phyloP scores from a whole-genome alignment of 768 basidiomycete genomes.

The Mycena sanguinolenta region DNA sequence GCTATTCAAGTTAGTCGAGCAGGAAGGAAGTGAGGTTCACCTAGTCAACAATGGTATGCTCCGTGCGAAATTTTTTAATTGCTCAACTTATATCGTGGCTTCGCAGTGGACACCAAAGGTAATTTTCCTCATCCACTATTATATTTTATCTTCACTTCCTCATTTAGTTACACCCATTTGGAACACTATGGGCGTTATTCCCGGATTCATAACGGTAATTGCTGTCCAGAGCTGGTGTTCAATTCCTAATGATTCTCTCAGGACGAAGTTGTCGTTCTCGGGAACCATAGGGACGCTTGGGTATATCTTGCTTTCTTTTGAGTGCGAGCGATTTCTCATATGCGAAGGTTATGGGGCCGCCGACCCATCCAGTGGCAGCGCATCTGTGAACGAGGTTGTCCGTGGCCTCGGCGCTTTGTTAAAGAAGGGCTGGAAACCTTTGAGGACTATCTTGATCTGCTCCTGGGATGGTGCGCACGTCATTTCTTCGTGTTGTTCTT shows the following conservation, averaged over 20 bases:
- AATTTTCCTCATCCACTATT: conserved; percentile 50
- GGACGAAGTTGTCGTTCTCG: conserved; percentile 78
- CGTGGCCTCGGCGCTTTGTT: conserved; percentile 67
- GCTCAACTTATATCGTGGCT: conserved; percentile 3
- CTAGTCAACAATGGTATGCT: conserved; percentile 69
- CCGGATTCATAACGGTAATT: conserved; percentile 62
- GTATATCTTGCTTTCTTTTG: conserved; percentile 6
- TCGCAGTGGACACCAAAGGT: conserved; percentile 42
- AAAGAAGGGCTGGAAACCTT: conserved; percentile 73
- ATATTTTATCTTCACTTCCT: background rate
- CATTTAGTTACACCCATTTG: conserved; percentile 73
- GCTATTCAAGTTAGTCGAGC: conserved; percentile 60
- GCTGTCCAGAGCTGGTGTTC: background rate
- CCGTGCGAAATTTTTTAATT: background rate
- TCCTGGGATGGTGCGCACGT: conserved; percentile 84
- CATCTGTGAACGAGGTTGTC: conserved; percentile 66
- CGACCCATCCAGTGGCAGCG: conserved; percentile 71
- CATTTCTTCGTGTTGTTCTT: background rate
- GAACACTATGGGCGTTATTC: conserved; percentile 77
- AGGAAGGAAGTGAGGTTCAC: conserved; percentile 59
- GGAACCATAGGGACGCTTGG: conserved; percentile 74
- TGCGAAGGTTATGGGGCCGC: conserved; percentile 65
- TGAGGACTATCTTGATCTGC: conserved; percentile 80
- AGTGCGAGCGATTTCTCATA: background rate
- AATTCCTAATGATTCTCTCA: background rate